Evolutionary conservation across 441 rosid species (phyloP), one percentile per base, ranked within the genome.

Genomic region (Iberis amara): DNA sequence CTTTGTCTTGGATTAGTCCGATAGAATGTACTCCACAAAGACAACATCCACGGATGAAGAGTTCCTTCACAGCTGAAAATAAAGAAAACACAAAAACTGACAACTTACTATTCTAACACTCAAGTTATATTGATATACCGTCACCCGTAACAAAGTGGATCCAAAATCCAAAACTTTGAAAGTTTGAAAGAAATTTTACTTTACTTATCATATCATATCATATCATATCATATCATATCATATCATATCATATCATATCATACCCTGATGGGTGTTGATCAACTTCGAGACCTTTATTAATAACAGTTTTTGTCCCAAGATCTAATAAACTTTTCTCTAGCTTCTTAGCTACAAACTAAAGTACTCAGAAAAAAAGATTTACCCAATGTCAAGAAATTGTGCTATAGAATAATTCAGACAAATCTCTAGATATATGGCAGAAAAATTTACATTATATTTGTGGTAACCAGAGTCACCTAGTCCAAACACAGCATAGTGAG

Each of bases 221-320:
- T 18, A 18, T 3, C 6, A 10, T 26, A 33, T 14, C 77, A 53
- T 92, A 92, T n/a, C n/a, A n/a, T n/a, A n/a, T n/a, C n/a, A n/a
- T n/a, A n/a, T n/a, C n/a, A n/a, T n/a, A n/a, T n/a, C n/a, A 8
- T 32, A 30, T 3, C 6, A 10, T 26, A 33, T 14, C 77, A 53
- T 92, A 92, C 96, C 98, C 96, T 71, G 96, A 86, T 71, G 88
- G 94, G 69, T 88, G 96, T 65, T 92, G 96, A 68, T 92, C 96
- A 72, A 89, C 92, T 46, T 96, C 97, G 59, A 92, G 76, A 62
- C 98, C 90, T 72, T 77, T 80, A 53, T 79, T 92, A 72, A 86
- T 48, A 64, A 89, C 57, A 52, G 77, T 44, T 39, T 47, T 68
- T 3, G 86, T 96, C 52, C 96, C 97, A 57, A 92, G 89, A 77